A percentile compares a stretch with the other conserved stretches of the same genome.
Evolutionary conservation across 2,329 filamentous ascomycete species (phyloP).

Genomic region (Fusarium sp.): DNA sequence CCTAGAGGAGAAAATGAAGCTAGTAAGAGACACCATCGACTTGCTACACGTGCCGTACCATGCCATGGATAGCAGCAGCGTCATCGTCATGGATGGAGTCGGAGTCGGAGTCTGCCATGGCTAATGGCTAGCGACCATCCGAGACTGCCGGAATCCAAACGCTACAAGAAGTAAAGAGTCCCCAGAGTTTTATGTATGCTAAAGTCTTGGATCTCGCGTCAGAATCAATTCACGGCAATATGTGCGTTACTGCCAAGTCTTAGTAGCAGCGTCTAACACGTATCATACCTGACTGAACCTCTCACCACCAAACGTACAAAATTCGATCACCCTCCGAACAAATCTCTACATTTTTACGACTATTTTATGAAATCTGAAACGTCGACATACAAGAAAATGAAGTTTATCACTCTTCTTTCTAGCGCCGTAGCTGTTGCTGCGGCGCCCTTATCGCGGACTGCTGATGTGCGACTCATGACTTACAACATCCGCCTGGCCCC

Average conservation of each 20-base stretch:
- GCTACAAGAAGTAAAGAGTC: not conserved
- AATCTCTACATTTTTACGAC: not conserved
- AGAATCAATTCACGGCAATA: not conserved
- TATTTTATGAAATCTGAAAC: not conserved
- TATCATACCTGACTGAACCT: not conserved
- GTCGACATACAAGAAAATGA: slow-evolving; percentile 34
- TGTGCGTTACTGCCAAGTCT: not conserved
- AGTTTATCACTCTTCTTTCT: slow-evolving; percentile 17
- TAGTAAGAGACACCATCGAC: slow-evolving; percentile 1
- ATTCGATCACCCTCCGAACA: not conserved
- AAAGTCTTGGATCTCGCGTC: not conserved
- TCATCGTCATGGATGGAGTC: not conserved
- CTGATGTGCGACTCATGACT: slow-evolving; percentile 65
- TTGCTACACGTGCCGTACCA: not conserved
- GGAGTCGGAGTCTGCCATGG: not conserved
- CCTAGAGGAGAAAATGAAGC: not conserved
- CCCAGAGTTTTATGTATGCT: not conserved
- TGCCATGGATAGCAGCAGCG: not conserved
- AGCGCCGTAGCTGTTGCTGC: slow-evolving; percentile 17
- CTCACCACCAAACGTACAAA: not conserved
- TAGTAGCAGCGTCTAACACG: not conserved
- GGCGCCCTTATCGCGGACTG: slow-evolving; percentile 21
- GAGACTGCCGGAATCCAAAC: not conserved
- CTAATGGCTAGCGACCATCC: not conserved
- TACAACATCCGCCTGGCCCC: slow-evolving; percentile 74